Evolutionary conservation across 2,329 filamentous ascomycete genomes (phyloP).

Genomic region (Coniochaeta prunicola): DNA sequence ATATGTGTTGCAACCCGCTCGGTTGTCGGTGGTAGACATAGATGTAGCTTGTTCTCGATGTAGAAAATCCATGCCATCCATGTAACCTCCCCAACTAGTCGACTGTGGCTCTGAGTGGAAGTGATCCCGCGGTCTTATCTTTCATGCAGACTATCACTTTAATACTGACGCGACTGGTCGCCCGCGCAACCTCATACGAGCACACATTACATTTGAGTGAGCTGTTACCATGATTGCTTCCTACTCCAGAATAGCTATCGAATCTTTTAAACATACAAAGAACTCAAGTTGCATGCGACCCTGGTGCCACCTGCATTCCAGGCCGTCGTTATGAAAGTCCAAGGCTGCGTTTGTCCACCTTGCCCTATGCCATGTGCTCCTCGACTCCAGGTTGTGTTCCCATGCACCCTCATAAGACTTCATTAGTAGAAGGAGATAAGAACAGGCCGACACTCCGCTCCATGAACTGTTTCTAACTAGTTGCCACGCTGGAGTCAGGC

Average conservation of each 20-base stretch:
- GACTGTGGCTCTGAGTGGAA: too few relatives aligned
- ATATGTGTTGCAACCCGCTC: neutral
- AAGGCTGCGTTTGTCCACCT: too few relatives aligned
- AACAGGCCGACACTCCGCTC: neutral
- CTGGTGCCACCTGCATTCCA: too few relatives aligned
- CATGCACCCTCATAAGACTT: neutral
- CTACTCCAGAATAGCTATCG: neutral
- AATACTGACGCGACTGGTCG: neutral
- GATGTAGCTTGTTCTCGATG: neutral
- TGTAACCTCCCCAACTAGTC: too few relatives aligned
- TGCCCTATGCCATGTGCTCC: neutral
- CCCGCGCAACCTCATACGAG: neutral
- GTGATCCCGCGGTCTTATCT: too few relatives aligned
- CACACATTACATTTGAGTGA: neutral
- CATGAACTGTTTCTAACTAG: neutral
- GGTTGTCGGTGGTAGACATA: neutral
- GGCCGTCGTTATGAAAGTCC: too few relatives aligned
- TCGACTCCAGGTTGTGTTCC: neutral
- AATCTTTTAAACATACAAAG: neutral
- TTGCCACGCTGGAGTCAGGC: neutral
- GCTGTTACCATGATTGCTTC: neutral
- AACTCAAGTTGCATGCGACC: neutral
- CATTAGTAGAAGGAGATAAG: neutral
- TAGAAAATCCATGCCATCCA: too few relatives aligned
- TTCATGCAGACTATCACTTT: neutral